phyloP scores from a whole-genome alignment of 2,329 filamentous ascomycete species.

The Xylariaceae sp. region DNA sequence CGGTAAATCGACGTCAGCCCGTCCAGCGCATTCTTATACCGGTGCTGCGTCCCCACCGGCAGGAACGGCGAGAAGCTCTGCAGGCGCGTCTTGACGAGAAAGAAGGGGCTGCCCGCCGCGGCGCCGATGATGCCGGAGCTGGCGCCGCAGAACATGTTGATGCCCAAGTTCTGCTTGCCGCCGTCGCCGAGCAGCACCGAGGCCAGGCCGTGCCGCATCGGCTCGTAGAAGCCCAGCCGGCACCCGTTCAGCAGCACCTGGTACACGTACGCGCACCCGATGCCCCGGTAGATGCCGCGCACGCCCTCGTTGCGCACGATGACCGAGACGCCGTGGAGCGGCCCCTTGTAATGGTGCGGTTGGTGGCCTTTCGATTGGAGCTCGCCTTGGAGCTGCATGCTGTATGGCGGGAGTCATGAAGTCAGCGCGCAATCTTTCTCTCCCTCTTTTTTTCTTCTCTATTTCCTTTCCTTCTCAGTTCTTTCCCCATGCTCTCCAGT shows the following conservation, averaged over 20 bases:
- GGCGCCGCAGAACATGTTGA: conserved; percentile 94
- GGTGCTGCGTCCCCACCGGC: conserved; percentile 94
- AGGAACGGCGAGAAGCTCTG: conserved; percentile 91
- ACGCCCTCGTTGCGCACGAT: conserved; percentile 89
- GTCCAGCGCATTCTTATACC: conserved; percentile 81
- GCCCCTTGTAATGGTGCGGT: conserved; percentile 83
- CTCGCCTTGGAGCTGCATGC: conserved; percentile 94
- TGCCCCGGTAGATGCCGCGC: conserved; percentile 78
- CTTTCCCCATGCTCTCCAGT: not conserved
- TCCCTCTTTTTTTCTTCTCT: conserved; percentile 1
- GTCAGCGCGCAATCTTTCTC: conserved; percentile 6
- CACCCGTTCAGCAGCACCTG: conserved; percentile 96
- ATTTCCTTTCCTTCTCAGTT: not conserved
- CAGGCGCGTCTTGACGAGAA: conserved; percentile 93
- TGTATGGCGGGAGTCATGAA: conserved; percentile 29
- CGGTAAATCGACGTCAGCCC: conserved; percentile 76
- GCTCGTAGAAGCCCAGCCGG: conserved; percentile 95
- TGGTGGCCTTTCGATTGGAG: conserved; percentile 82
- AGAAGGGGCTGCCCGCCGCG: conserved; percentile 91
- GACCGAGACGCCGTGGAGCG: conserved; percentile 84
- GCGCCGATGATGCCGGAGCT: conserved; percentile 86
- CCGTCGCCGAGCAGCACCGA: conserved; percentile 66
- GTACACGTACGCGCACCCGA: conserved; percentile 92
- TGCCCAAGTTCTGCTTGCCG: conserved; percentile 73
- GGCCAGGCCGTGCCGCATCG: conserved; percentile 71